phyloP scores from a whole-genome alignment of 768 basidiomycete genomes.

The Trametes cinnabarina region DNA sequence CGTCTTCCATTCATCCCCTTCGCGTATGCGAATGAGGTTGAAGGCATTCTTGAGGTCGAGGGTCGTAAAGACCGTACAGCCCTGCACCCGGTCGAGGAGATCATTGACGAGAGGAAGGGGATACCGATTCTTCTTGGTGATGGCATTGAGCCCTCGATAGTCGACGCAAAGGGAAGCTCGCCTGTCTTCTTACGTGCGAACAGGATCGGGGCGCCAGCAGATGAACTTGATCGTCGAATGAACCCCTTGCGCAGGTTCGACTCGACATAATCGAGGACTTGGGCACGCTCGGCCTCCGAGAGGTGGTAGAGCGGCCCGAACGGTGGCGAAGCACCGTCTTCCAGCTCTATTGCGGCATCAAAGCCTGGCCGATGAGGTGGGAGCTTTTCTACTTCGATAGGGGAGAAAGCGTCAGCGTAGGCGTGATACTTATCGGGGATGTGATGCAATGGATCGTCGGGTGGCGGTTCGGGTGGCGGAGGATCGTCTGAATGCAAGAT shows the following conservation, averaged over 20 bases:
- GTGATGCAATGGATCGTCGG: background rate
- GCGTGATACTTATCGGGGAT: slow-evolving; percentile 24
- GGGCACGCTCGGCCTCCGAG: slow-evolving; percentile 31
- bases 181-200: slow-evolving; percentile 30
- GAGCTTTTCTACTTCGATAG: slow-evolving; percentile 29
- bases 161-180: slow-evolving; percentile 22
- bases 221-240: slow-evolving; percentile 30
- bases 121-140: slow-evolving; percentile 34
- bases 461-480: background rate
- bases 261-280: slow-evolving; percentile 36
- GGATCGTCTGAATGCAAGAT: background rate
- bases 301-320: slow-evolving; percentile 37
- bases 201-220: slow-evolving; percentile 28
- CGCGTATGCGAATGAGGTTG: slow-evolving; percentile 41
- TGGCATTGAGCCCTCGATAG: slow-evolving; percentile 37
- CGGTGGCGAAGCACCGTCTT: slow-evolving; percentile 26
- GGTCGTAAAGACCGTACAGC: slow-evolving; percentile 32
- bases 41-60: slow-evolving; percentile 42
- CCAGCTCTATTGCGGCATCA: slow-evolving; percentile 37
- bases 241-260: slow-evolving; percentile 34
- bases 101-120: slow-evolving; percentile 35
- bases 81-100: slow-evolving; percentile 28
- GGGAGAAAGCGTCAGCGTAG: slow-evolving; percentile 30
- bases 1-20: slow-evolving; percentile 40
- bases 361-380: slow-evolving; percentile 32